Evolutionary conservation across 306 rosid genomes (phyloP).

Genomic region (Dicorynia guianensis): DNA sequence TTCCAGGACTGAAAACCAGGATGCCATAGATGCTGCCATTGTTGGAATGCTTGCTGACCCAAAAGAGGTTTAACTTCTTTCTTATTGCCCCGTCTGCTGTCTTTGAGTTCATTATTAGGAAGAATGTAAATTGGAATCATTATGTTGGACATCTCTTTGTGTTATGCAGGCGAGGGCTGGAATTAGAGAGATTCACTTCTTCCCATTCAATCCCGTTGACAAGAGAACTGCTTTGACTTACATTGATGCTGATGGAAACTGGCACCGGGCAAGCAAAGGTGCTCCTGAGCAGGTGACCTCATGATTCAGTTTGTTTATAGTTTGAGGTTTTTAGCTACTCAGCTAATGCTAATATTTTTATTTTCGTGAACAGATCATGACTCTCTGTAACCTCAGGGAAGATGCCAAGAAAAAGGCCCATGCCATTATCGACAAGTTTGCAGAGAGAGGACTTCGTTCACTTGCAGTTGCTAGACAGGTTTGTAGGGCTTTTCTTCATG

Average conservation of each 20-base stretch:
- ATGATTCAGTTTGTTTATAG: constrained; percentile 12
- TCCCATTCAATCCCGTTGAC: constrained; percentile 94
- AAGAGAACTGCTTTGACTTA: constrained; percentile 99
- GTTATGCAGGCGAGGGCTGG: constrained; percentile 89
- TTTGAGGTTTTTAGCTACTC: background rate
- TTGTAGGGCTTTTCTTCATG: constrained; percentile 11
- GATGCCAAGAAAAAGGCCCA: constrained; percentile 83
- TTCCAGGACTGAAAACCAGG: constrained; percentile 93
- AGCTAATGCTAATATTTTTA: constrained; percentile 32
- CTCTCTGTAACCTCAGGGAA: constrained; percentile 75
- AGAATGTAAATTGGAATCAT: background rate
- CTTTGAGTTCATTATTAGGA: constrained; percentile 4
- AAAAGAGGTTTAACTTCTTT: constrained; percentile 67
- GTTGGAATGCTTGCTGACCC: constrained; percentile 99
- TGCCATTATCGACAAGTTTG: constrained; percentile 84
- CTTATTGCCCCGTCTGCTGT: background rate
- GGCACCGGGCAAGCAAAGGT: constrained; percentile 98
- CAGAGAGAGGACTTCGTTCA: constrained; percentile 97
- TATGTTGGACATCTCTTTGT: constrained; percentile 15
- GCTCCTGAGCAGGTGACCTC: constrained; percentile 94
- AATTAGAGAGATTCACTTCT: constrained; percentile 86
- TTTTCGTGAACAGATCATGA: constrained; percentile 65
- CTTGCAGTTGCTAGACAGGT: constrained; percentile 98
- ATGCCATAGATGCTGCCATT: constrained; percentile 97
- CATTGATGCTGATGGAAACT: constrained; percentile 69